A percentile compares a stretch with the other conserved stretches of the same genome.
phyloP scores from a whole-genome alignment of 192 early-diverging fungal genomes.

The Coemansia sp. region DNA sequence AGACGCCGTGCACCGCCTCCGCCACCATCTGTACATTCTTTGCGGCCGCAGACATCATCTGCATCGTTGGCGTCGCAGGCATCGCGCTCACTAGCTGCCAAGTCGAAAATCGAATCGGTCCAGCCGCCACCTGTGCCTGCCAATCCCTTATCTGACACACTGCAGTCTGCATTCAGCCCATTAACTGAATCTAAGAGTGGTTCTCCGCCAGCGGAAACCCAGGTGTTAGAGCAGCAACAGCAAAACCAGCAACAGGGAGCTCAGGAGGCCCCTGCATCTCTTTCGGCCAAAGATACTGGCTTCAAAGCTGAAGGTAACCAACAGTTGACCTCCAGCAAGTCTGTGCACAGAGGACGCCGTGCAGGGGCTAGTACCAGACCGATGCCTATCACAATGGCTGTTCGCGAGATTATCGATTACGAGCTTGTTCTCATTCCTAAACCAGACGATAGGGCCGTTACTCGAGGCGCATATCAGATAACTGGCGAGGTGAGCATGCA shows the following conservation, averaged over 20 bases:
- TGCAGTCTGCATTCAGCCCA: background rate
- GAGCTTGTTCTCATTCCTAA: conserved; percentile 2
- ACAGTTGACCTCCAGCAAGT: conserved; percentile 5
- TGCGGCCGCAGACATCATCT: background rate
- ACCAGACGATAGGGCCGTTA: background rate
- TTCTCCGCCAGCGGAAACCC: background rate
- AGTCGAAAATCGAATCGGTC: background rate
- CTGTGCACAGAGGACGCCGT: conserved; percentile 29
- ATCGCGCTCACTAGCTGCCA: background rate
- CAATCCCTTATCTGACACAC: too few relatives aligned
- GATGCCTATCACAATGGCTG: conserved; percentile 29
- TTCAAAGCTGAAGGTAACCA: background rate
- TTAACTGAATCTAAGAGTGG: background rate
- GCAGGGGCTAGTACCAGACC: conserved; percentile 23
- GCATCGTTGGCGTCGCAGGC: background rate
- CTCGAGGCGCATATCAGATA: conserved; percentile 13
- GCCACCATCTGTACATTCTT: conserved; percentile 13
- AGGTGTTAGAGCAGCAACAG: background rate
- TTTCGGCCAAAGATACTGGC: too few relatives aligned
- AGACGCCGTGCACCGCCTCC: conserved; percentile 51
- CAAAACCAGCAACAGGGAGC: background rate
- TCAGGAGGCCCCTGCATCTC: too few relatives aligned
- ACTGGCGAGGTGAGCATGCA: conserved; percentile 41
- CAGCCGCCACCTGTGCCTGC: too few relatives aligned
- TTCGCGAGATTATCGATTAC: conserved; percentile 40